phyloP scores from a whole-genome alignment of 73 alveolate genomes.

The Paraurostyla sp. region DNA sequence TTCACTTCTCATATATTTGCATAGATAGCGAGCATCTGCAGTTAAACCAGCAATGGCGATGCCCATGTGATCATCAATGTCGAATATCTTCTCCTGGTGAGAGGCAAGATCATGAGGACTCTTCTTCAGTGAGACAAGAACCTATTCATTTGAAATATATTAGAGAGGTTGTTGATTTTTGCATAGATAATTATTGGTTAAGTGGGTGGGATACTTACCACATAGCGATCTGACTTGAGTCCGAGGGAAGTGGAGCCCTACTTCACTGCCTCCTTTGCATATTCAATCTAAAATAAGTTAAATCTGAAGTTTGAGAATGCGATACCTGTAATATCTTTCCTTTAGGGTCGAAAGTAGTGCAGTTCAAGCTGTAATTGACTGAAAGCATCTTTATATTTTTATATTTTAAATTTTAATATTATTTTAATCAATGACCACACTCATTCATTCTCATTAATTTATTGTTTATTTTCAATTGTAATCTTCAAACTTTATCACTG shows the following conservation, averaged over 20 bases:
- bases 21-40: constrained; percentile 97
- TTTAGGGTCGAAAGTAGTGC: constrained; percentile 98
- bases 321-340: constrained; percentile 93
- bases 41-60: constrained; percentile 98
- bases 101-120: constrained; percentile 92
- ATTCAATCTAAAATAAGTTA: constrained; percentile 81
- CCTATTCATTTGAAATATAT: constrained; percentile 44
- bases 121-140: constrained; percentile 91
- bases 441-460: too few species aligned
- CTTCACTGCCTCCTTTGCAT: constrained; percentile 99
- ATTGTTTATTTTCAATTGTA: neutral
- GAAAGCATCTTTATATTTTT: constrained; percentile 56
- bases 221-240: constrained; percentile 86
- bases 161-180: neutral
- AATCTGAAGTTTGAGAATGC: neutral
- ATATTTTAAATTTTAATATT: constrained; percentile 12
- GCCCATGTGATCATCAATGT: constrained; percentile 98
- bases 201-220: constrained; percentile 58
- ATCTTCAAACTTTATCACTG: neutral
- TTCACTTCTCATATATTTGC: constrained; percentile 96
- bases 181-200: constrained; percentile 46
- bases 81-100: constrained; percentile 91
- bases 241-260: constrained; percentile 98
- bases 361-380: constrained; percentile 78
- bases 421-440: too few species aligned